A percentile compares a stretch with the other conserved stretches of the same genome.
These are phyloP conservation scores for Alopecurus myosuroides DNA, from an alignment of 176 grass and related monocot genomes.

Conservation along the genomic window DNA sequence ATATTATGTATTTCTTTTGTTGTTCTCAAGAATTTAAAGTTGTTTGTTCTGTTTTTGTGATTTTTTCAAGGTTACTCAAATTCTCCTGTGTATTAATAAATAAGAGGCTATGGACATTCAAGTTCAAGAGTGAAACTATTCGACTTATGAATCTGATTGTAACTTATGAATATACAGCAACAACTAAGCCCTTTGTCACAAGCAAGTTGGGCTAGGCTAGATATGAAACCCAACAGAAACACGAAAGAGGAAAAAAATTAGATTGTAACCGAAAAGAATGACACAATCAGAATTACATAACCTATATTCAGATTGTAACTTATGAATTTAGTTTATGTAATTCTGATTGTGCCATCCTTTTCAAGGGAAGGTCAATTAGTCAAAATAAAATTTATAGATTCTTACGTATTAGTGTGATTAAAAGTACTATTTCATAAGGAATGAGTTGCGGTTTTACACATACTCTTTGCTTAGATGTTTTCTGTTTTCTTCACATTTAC, in stretches of 20 bases:
- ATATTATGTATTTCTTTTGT: constrained; percentile 6
- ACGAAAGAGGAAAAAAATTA: too few species aligned
- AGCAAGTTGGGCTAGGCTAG: too few species aligned
- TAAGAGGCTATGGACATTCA: neutral
- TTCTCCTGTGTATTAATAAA: neutral
- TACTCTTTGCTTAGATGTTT: neutral
- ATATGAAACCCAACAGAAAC: too few species aligned
- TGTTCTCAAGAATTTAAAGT: constrained; percentile 10
- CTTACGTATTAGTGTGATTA: neutral
- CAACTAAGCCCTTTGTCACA: too few species aligned
- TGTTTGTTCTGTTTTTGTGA: neutral
- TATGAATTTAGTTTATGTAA: too few species aligned
- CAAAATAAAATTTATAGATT: neutral
- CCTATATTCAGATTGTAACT: too few species aligned
- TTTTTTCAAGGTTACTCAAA: neutral
- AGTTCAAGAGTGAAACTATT: neutral
- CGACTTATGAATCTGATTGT: too few species aligned
- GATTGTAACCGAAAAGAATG: too few species aligned
- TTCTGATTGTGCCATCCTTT: neutral
- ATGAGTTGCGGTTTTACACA: neutral
- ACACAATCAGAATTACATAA: too few species aligned
- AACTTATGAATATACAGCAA: too few species aligned
- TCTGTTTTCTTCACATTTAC: neutral
- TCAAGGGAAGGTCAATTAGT: neutral
- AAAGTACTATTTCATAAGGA: neutral